Percentiles rank a stretch among this genome's conserved stretches.
These are phyloP conservation scores for Ganoderma leucocontextum DNA, from an alignment of 1,284 basidiomycete species.

Conservation along the genomic window DNA sequence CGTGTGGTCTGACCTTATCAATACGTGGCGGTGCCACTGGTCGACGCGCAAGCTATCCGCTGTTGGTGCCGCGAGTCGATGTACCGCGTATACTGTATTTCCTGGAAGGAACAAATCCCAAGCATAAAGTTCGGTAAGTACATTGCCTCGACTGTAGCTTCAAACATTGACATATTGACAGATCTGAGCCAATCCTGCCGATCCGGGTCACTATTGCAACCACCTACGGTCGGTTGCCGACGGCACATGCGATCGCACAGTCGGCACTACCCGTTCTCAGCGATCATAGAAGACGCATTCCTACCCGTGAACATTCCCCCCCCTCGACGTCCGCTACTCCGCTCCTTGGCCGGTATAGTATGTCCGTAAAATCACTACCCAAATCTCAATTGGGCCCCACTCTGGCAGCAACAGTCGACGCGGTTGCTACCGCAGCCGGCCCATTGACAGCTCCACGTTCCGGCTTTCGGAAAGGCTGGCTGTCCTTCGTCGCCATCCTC, in stretches of 20 bases:
- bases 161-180: too few species aligned
- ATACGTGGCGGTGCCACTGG: too few species aligned
- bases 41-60: too few species aligned
- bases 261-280: not conserved
- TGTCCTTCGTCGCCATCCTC: conserved; percentile 30
- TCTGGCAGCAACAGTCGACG: not conserved
- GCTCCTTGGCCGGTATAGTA: not conserved
- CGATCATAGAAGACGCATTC: not conserved
- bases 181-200: not conserved
- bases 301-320: not conserved
- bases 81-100: too few species aligned
- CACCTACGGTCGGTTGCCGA: too few species aligned
- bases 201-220: not conserved
- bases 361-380: not conserved
- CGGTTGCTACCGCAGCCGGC: not conserved
- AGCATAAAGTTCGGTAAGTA: too few species aligned
- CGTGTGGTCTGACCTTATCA: too few species aligned
- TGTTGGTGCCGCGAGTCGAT: too few species aligned
- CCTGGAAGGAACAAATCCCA: too few species aligned
- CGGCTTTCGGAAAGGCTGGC: conserved; percentile 28
- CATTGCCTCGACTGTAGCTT: too few species aligned
- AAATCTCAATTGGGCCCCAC: not conserved
- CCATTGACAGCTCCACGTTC: not conserved
- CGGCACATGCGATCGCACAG: too few species aligned
- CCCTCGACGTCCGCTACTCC: not conserved